Conservation (phyloP, 805 yeast genomes). For the Zygosaccharomyces pseudorouxii region DNA sequence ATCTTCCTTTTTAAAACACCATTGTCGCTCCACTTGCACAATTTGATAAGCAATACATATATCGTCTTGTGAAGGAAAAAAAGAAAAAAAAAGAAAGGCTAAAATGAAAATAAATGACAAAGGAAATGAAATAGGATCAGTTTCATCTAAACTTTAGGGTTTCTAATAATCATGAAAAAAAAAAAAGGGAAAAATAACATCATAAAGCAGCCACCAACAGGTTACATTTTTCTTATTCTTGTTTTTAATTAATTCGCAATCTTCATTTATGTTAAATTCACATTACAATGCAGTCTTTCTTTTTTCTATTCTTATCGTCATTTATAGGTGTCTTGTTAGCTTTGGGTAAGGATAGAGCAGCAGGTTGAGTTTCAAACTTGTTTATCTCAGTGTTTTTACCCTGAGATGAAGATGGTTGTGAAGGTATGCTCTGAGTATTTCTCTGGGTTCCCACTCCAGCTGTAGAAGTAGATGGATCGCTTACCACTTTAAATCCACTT, state of each 20-base stretch:
- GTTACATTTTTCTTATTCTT: background rate
- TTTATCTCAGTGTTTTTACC: background rate
- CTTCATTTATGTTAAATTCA: background rate
- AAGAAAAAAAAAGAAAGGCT: background rate
- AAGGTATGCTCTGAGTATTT: background rate
- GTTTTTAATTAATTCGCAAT: background rate
- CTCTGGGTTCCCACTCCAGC: background rate
- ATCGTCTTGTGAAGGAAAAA: background rate
- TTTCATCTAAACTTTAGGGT: too few relatives aligned
- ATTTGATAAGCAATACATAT: background rate
- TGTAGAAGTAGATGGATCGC: background rate
- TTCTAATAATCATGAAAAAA: background rate
- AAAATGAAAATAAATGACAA: background rate
- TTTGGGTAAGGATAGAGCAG: background rate
- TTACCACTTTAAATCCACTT: background rate
- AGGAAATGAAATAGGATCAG: background rate
- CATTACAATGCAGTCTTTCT: conserved; percentile 22
- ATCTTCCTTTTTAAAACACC: background rate
- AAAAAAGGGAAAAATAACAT: background rate
- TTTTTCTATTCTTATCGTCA: conserved; percentile 8
- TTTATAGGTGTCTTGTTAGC: background rate
- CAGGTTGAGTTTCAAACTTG: background rate
- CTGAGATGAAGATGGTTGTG: background rate
- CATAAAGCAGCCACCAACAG: background rate
- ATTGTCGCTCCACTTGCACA: background rate